These are phyloP conservation scores for Ophiocordyceps camponoti-leonardi DNA, from an alignment of 2,329 filamentous ascomycete species.

Conservation along the genomic window DNA sequence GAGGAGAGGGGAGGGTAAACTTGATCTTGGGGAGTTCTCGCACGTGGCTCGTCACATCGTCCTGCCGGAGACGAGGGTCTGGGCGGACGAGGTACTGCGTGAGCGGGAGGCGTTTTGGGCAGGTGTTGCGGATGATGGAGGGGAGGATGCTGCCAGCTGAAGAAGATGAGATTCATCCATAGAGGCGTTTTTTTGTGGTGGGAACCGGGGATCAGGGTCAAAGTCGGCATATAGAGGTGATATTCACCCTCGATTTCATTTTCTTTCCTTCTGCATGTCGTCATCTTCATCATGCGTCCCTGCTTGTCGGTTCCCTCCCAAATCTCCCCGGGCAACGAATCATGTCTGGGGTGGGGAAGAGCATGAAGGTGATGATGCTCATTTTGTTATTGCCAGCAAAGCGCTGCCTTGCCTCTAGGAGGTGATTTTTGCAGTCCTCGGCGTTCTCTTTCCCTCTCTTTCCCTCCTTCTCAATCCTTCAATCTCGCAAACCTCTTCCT, in stretches of 20 bases:
- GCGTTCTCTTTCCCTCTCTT: not conserved
- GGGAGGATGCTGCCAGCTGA: slow-evolving; percentile 1
- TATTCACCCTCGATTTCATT: not conserved
- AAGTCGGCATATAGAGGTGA: not conserved
- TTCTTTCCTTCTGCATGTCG: not conserved
- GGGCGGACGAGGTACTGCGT: slow-evolving; percentile 58
- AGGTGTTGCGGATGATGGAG: slow-evolving; percentile 10
- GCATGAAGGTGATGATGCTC: not conserved
- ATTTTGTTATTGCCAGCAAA: not conserved
- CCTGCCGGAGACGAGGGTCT: slow-evolving; percentile 61
- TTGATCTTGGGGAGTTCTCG: slow-evolving; percentile 76
- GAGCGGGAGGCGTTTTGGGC: slow-evolving; percentile 66
- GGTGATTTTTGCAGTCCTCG: no score
- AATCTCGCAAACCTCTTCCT: not conserved
- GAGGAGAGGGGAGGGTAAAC: slow-evolving; percentile 41
- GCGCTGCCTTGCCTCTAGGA: not conserved
- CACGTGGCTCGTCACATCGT: slow-evolving; percentile 59
- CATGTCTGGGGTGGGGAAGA: not conserved
- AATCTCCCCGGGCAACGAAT: not conserved
- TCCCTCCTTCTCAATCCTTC: not conserved
- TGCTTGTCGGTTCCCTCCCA: not conserved
- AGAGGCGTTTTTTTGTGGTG: not conserved
- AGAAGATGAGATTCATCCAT: slow-evolving; percentile 11
- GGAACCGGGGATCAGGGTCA: not conserved
- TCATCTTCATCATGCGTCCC: not conserved